phyloP scores from a whole-genome alignment of 345 rosid species.

The Syzygium oleosum region DNA sequence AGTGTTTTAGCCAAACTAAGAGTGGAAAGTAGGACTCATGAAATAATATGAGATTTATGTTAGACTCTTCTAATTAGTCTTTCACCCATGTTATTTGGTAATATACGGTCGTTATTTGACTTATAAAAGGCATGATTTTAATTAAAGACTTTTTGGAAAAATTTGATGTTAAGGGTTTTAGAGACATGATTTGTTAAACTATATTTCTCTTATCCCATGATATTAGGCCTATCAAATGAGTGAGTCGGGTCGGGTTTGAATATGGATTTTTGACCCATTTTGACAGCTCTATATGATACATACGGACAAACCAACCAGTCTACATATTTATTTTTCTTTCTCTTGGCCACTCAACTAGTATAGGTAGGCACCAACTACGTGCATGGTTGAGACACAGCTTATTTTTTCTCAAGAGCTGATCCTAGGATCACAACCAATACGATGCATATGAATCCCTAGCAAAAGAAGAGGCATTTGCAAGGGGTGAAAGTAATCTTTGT shows the following conservation, averaged over 20 bases:
- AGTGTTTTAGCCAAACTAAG: too few species aligned
- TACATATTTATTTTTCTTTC: not conserved
- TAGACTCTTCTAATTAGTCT: not conserved
- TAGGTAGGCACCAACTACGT: not conserved
- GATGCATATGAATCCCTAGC: not conserved
- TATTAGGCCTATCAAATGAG: not conserved
- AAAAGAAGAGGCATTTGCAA: too few species aligned
- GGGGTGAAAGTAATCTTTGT: too few species aligned
- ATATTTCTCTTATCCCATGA: not conserved
- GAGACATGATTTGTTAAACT: not conserved
- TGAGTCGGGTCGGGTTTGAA: rapidly evolving
- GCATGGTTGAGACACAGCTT: not conserved
- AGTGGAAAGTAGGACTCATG: too few species aligned
- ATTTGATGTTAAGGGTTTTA: not conserved
- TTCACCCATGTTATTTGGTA: not conserved
- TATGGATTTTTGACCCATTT: not conserved
- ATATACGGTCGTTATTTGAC: not conserved
- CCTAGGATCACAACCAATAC: not conserved
- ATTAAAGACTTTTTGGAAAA: not conserved
- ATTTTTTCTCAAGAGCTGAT: too few species aligned
- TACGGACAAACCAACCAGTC: not conserved
- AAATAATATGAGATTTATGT: too few species aligned
- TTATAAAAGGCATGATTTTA: not conserved
- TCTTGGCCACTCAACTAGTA: not conserved
- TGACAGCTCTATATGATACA: not conserved